Conservation (phyloP, 176 grass and related monocot genomes). For the Ampelocalamus luodianensis region DNA sequence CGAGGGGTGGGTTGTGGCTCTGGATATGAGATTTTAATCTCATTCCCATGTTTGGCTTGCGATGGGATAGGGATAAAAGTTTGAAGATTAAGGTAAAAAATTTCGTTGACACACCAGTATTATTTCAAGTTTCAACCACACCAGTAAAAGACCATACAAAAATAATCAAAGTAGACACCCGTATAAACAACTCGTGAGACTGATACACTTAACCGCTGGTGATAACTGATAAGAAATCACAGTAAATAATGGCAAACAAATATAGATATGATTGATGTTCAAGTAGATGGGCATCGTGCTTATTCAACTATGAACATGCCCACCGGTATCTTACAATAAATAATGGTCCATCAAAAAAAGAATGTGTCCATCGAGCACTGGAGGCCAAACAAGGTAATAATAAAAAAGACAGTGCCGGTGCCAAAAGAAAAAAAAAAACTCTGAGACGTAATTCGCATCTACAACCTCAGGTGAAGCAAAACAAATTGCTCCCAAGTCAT, state of each 20-base stretch:
- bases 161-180: neutral
- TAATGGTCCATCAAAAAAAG: constrained; percentile 42
- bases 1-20: too few relatives aligned
- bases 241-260: neutral
- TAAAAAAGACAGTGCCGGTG: neutral
- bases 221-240: too few relatives aligned
- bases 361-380: constrained; percentile 28
- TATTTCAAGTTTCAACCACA: neutral
- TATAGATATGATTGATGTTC: constrained; percentile 21
- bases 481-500: constrained; percentile 36
- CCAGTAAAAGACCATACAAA: neutral
- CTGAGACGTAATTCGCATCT: constrained; percentile 48
- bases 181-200: neutral
- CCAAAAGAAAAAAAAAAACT: neutral
- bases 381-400: constrained; percentile 37
- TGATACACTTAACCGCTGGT: neutral
- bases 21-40: too few relatives aligned
- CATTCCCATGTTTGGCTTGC: too few relatives aligned
- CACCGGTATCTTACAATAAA: constrained; percentile 56
- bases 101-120: neutral
- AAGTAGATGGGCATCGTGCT: constrained; percentile 33
- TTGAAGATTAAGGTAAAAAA: too few relatives aligned
- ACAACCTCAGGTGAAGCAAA: constrained; percentile 50
- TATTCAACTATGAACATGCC: constrained; percentile 52
- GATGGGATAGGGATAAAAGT: too few relatives aligned